These are phyloP conservation scores for Neonothopanus nambi DNA, from an alignment of 1,284 basidiomycete genomes.

Conservation along the genomic window DNA sequence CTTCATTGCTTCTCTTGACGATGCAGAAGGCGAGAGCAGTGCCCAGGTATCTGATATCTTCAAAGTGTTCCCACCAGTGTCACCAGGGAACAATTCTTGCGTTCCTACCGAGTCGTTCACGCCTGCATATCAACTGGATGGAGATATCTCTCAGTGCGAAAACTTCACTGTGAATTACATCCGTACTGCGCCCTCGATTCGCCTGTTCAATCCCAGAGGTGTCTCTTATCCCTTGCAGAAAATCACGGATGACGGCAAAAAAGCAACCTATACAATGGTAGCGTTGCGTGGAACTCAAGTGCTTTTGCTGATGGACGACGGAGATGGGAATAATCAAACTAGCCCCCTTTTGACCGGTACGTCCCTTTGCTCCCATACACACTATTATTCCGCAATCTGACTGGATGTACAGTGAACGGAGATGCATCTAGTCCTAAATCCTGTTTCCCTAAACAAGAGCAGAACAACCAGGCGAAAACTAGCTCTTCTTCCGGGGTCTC, in stretches of 20 bases:
- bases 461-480: not conserved
- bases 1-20: slow-evolving; percentile 59
- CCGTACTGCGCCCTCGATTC: slow-evolving; percentile 40
- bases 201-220: slow-evolving; percentile 45
- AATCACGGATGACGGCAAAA: slow-evolving; percentile 27
- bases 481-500: slow-evolving; percentile 16
- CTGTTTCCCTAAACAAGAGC: slow-evolving; percentile 20
- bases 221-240: slow-evolving; percentile 39
- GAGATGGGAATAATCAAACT: slow-evolving; percentile 30
- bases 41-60: slow-evolving; percentile 52
- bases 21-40: slow-evolving; percentile 38
- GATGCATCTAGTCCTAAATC: slow-evolving; percentile 25
- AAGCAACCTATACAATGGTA: slow-evolving; percentile 45
- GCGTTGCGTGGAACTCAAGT: slow-evolving; percentile 38
- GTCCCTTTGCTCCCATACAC: slow-evolving; percentile 6
- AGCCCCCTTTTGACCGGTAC: slow-evolving; percentile 36
- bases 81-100: slow-evolving; percentile 42
- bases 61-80: slow-evolving; percentile 39
- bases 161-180: slow-evolving; percentile 46
- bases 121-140: slow-evolving; percentile 29
- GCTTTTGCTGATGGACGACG: slow-evolving; percentile 42
- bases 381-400: slow-evolving; percentile 3
- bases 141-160: slow-evolving; percentile 48
- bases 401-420: slow-evolving; percentile 27
- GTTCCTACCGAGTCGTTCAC: slow-evolving; percentile 28